These are phyloP conservation scores for Fusarium chlamydosporum DNA, from an alignment of 2,329 filamentous ascomycete genomes.

Conservation along the genomic window DNA sequence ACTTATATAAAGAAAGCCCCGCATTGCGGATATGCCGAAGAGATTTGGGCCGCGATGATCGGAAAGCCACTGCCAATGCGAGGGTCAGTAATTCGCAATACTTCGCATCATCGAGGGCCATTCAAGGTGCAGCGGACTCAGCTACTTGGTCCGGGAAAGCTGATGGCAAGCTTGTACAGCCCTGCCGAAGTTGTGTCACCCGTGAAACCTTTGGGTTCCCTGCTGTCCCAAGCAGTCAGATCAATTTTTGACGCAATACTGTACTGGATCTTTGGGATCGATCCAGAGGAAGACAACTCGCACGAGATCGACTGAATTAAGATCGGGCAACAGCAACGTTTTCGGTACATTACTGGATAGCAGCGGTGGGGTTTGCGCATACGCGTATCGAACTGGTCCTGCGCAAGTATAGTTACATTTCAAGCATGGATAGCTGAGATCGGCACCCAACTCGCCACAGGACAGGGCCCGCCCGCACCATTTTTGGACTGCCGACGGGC, in stretches of 20 bases:
- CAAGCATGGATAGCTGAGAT: constrained; percentile 5
- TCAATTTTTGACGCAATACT: background rate
- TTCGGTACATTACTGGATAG: background rate
- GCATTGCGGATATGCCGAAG: background rate
- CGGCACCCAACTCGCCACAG: constrained; percentile 12
- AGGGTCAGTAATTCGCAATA: constrained; percentile 1
- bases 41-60: constrained; percentile 5
- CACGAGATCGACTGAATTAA: constrained; percentile 1
- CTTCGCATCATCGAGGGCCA: background rate
- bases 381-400: background rate
- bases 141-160: background rate
- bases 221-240: background rate
- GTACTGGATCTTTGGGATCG: background rate
- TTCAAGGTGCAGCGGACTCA: background rate
- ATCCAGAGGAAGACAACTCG: background rate
- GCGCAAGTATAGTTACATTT: background rate
- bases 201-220: background rate
- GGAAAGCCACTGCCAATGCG: background rate
- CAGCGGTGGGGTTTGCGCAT: background rate
- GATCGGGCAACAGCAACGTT: background rate
- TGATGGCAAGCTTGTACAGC: background rate
- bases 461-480: constrained; percentile 13
- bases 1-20: constrained; percentile 6
- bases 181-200: background rate
- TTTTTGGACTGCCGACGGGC: constrained; percentile 3